phyloP scores from a whole-genome alignment of 2,329 filamentous ascomycete species.

The Colletotrichum simmondsii region DNA sequence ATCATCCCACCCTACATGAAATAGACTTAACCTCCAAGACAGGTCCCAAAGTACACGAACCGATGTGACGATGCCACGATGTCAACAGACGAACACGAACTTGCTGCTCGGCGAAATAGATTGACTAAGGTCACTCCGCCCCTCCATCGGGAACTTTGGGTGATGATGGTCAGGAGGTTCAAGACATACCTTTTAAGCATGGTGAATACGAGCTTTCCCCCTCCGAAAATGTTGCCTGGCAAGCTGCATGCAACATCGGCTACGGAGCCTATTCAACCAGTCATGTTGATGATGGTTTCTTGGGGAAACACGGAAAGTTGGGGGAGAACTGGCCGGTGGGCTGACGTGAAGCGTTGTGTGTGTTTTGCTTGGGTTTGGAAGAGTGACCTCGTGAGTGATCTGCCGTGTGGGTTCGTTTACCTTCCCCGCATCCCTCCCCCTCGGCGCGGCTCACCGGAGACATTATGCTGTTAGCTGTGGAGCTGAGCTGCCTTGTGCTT shows the following conservation, averaged over 20 bases:
- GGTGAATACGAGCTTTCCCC: constrained; percentile 22
- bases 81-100: constrained; percentile 8
- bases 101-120: background rate
- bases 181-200: background rate
- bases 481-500: background rate
- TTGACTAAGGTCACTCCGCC: background rate
- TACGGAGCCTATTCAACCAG: background rate
- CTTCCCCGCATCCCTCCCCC: constrained; percentile 18
- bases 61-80: constrained; percentile 1
- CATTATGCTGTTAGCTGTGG: background rate
- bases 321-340: background rate
- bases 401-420: background rate
- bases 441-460: constrained; percentile 14
- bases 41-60: background rate
- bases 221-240: background rate
- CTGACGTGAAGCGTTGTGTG: background rate
- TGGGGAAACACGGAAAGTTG: background rate
- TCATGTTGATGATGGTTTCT: background rate
- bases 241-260: constrained; percentile 25
- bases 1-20: background rate
- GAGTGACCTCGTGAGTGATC: background rate
- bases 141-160: background rate
- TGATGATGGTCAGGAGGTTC: background rate
- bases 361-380: background rate
- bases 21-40: background rate